Base-by-base conservation (phyloP, 306 rosid species). In the Rubus parviflorus region DNA sequence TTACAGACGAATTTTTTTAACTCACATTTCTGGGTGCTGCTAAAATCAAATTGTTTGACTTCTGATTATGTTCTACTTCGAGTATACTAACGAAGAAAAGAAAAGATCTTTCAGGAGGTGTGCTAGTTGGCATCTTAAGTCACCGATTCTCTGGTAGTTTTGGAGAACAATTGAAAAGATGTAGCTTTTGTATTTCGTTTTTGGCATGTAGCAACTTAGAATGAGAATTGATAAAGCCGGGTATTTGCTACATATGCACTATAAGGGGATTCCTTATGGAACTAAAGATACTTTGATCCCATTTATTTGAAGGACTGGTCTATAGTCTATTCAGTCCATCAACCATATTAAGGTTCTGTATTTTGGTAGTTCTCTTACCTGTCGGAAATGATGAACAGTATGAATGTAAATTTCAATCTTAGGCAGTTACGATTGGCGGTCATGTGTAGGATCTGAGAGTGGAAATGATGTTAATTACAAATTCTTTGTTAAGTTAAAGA, bases 401-500 rank as follows among this genome's bases (percentile, higher is more conserved):
- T 52, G 23, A 37, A 41, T 52, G 5, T 40, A 38, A 30, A 40
- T 52, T 72, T n/a, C 64, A 11, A 17, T 48, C 45, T 15, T 37
- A 25, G 61, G 25, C 25, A 25, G 3, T 30, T 71, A 15, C 14
- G 19, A 19, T 8, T n/a, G 67, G 47, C 14, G 49, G 67, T 73
- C 22, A 22, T 14, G 5, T 74, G 35, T 74, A 47, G 7, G 41
- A 20, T 42, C n/a, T 9, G n/a, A 74, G 67, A 15, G 68, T 16
- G 45, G 45, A 17, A 74, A 23, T 45, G 35, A 0, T 3, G 57
- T 57, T 2, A 42, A 13, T 42, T 57, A 42, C 16, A 23, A 54
- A 54, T 54, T 54, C 15, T 72, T 72, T 41, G 10, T 42, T 38
- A 41, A n/a, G 67, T 73, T 11, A 23, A 73, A 73, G 66, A 54